A percentile compares a stretch with the other conserved stretches of the same genome.
Evolutionary conservation across 164 flowering plant genomes (phyloP).

Genomic region (Berberis vulgaris): DNA sequence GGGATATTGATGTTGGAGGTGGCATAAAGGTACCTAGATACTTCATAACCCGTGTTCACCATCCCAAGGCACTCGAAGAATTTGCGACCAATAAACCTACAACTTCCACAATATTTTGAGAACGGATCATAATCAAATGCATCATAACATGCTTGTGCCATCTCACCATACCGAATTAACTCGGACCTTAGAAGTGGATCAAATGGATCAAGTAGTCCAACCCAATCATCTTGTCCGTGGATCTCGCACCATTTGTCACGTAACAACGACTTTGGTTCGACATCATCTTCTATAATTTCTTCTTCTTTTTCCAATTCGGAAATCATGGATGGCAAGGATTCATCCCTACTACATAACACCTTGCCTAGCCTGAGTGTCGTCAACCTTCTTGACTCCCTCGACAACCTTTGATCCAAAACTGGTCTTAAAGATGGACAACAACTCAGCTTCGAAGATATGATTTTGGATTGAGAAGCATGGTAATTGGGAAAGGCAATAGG

Average conservation of each 20-base stretch:
- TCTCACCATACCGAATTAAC: slow-evolving; percentile 72
- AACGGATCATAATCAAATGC: slow-evolving; percentile 66
- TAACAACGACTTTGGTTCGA: not conserved
- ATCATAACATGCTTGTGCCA: slow-evolving; percentile 78
- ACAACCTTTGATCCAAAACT: no score
- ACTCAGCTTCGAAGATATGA: no score
- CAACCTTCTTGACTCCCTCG: no score
- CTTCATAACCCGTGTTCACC: slow-evolving; percentile 39
- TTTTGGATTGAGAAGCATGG: no score
- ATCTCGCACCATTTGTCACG: slow-evolving; percentile 44
- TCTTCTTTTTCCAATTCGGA: not conserved
- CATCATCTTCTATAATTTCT: not conserved
- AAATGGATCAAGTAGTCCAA: slow-evolving; percentile 62
- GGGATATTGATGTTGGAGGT: slow-evolving; percentile 61
- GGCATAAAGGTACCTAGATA: slow-evolving; percentile 61
- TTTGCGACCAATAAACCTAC: slow-evolving; percentile 24
- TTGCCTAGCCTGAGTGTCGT: not conserved
- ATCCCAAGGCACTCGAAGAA: slow-evolving; percentile 43
- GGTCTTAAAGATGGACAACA: no score
- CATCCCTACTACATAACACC: not conserved
- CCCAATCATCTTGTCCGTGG: slow-evolving; percentile 69
- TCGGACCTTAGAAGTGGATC: slow-evolving; percentile 51
- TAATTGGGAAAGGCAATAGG: no score
- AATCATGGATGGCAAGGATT: not conserved
- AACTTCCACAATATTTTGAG: slow-evolving; percentile 65